A percentile compares a stretch with the other conserved stretches of the same genome.
phyloP scores from a whole-genome alignment of 129 eudicot species.

The Gnaphalium uliginosum region DNA sequence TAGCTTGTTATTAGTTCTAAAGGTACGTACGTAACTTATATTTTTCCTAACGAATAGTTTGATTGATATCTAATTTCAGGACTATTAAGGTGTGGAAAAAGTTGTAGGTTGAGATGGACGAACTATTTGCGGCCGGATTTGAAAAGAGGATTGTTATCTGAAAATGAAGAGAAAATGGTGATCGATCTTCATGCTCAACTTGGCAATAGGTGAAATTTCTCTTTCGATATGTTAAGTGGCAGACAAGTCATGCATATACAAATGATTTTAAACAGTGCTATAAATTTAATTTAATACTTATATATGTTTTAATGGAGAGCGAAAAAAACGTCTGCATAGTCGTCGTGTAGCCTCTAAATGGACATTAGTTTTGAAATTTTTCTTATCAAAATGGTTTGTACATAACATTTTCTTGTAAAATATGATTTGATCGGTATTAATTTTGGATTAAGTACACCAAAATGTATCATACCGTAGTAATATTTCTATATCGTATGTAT shows the following conservation, averaged over 20 bases:
- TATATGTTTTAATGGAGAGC: neutral
- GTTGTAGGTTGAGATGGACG: conserved; percentile 90
- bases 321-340: neutral
- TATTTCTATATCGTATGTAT: too few species aligned
- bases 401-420: too few species aligned
- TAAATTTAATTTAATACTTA: neutral
- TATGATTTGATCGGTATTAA: too few species aligned
- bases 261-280: conserved; percentile 17
- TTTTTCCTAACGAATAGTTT: neutral
- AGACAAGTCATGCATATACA: conserved; percentile 36
- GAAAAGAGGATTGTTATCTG: conserved; percentile 71
- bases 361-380: neutral
- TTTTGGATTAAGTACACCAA: too few species aligned
- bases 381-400: neutral
- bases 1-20: neutral
- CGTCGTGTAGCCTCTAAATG: neutral
- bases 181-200: conserved; percentile 85
- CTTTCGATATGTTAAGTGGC: conserved; percentile 27
- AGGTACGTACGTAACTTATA: too few species aligned
- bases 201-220: conserved; percentile 63
- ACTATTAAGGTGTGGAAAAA: conserved; percentile 79
- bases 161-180: conserved; percentile 69
- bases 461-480: too few species aligned
- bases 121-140: conserved; percentile 78
- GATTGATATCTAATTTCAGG: conserved; percentile 47